Conservation (phyloP, 2,329 filamentous ascomycete genomes). For the Monosporascus sp. region DNA sequence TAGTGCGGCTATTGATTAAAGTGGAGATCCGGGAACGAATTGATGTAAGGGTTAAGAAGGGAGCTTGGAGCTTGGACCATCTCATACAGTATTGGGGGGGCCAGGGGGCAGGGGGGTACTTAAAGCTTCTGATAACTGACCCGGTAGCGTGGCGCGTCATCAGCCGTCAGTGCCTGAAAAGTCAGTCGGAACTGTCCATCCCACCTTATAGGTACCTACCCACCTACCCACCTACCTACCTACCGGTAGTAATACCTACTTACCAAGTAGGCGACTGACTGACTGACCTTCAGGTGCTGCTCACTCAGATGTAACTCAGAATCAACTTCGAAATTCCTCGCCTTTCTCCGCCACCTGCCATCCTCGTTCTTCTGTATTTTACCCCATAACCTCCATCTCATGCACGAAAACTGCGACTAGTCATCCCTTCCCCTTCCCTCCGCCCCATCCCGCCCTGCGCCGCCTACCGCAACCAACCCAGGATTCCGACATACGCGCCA, state of each 20-base stretch:
- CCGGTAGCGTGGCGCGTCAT: slow-evolving; percentile 13
- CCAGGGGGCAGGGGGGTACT: too few relatives aligned
- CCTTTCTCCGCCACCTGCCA: slow-evolving; percentile 3
- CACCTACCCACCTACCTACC: too few relatives aligned
- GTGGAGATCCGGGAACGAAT: too few relatives aligned
- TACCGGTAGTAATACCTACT: too few relatives aligned
- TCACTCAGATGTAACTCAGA: neutral
- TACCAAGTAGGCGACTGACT: neutral
- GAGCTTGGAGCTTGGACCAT: neutral
- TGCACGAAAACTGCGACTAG: neutral
- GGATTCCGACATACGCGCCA: too few relatives aligned
- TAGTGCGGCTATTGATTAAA: too few relatives aligned
- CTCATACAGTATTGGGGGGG: too few relatives aligned
- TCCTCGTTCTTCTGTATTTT: neutral
- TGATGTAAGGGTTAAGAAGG: neutral
- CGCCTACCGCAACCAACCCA: too few relatives aligned
- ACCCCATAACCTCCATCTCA: neutral
- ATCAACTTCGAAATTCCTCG: slow-evolving; percentile 2
- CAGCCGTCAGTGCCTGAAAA: slow-evolving; percentile 18
- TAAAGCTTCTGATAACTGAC: neutral
- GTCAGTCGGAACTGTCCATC: neutral
- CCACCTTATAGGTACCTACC: neutral
- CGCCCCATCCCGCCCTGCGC: neutral
- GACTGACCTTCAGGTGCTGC: neutral
- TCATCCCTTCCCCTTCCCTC: neutral